phyloP scores from a whole-genome alignment of 116 monocot genomes.

The Thalassia testudinum region DNA sequence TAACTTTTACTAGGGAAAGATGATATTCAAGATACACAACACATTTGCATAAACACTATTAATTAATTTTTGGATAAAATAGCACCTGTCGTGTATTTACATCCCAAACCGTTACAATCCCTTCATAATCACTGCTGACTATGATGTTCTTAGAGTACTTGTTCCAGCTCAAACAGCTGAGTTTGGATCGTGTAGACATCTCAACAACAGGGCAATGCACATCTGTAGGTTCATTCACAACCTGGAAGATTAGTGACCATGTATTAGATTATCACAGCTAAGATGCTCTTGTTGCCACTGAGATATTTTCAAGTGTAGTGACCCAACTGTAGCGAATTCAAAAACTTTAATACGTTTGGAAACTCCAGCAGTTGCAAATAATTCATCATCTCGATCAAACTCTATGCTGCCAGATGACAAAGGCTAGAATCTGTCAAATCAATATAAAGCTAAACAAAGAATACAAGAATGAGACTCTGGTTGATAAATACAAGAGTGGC shows the following conservation, averaged over 20 bases:
- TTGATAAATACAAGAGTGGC: no score
- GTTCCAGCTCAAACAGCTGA: conserved; percentile 99
- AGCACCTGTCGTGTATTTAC: conserved; percentile 84
- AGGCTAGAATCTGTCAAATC: no score
- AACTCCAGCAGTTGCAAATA: conserved; percentile 99
- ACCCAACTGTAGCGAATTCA: conserved; percentile 75
- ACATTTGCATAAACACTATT: background rate
- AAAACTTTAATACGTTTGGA: conserved; percentile 97
- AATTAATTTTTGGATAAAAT: background rate
- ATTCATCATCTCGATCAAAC: conserved; percentile 97
- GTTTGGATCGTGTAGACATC: conserved; percentile 91
- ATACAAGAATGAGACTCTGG: no score
- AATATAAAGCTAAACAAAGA: no score
- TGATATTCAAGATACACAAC: no score
- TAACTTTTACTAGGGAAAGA: no score
- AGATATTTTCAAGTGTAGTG: background rate
- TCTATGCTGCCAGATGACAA: conserved; percentile 58
- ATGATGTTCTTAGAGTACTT: conserved; percentile 94
- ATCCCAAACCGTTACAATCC: conserved; percentile 99
- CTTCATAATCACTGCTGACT: conserved; percentile 98
- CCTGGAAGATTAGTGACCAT: conserved; percentile 27
- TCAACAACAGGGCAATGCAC: conserved; percentile 91
- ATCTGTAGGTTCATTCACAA: conserved; percentile 93
- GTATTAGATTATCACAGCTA: no score
- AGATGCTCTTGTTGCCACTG: no score